phyloP scores from a whole-genome alignment of 2,329 filamentous ascomycete species.

The Paracorniculantispora psalliotae region DNA sequence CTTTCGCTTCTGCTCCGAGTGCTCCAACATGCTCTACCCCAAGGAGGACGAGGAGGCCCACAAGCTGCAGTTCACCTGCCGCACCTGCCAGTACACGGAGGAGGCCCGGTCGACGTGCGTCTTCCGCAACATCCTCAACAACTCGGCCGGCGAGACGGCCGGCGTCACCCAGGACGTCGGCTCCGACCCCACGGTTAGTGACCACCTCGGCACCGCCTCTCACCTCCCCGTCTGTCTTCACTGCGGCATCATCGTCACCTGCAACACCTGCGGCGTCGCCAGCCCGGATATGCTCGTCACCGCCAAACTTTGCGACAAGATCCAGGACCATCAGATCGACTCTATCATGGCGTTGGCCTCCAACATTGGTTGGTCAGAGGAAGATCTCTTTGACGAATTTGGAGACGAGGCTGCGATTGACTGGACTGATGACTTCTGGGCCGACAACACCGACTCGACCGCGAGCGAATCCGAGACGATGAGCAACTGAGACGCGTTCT shows the following conservation, averaged over 20 bases:
- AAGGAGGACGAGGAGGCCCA: constrained; percentile 85
- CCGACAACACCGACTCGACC: not conserved
- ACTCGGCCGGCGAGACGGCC: constrained; percentile 86
- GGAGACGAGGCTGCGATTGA: constrained; percentile 19
- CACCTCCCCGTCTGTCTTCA: constrained; percentile 37
- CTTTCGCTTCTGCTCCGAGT: constrained; percentile 97
- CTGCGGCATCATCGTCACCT: constrained; percentile 42
- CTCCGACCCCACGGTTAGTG: constrained; percentile 97
- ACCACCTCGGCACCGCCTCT: constrained; percentile 27
- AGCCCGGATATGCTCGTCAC: constrained; percentile 19
- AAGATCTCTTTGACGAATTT: constrained; percentile 28
- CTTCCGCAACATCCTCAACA: constrained; percentile 91
- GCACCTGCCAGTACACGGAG: constrained; percentile 89
- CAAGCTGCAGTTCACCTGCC: constrained; percentile 89
- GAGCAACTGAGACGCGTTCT: not conserved
- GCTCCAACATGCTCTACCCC: constrained; percentile 96
- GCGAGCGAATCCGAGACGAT: not conserved
- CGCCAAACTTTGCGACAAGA: constrained; percentile 12
- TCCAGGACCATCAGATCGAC: constrained; percentile 24
- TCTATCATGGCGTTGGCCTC: not conserved
- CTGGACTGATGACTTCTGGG: not conserved
- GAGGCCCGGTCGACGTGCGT: constrained; percentile 84
- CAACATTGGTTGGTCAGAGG: constrained; percentile 20
- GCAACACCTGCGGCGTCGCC: constrained; percentile 33
- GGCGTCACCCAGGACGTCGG: constrained; percentile 97